Conservation (phyloP, 2,329 filamentous ascomycete species). For the Ophiostoma tasmaniense region DNA sequence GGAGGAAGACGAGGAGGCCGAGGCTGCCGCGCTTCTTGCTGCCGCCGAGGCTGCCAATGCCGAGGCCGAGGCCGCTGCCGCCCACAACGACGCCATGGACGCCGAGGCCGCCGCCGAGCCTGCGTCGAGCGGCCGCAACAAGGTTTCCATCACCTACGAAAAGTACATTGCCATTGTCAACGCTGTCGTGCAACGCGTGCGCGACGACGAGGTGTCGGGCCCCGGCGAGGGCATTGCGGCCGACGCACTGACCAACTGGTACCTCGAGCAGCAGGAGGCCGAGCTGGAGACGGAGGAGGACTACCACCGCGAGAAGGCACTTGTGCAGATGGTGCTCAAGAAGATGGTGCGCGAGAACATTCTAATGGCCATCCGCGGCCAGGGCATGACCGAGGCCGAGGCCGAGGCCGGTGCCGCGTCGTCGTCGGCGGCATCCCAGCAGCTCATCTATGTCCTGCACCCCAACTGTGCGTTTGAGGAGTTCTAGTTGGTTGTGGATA, state of each 20-base stretch:
- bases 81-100: conserved; percentile 32
- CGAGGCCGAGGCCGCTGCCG: conserved; percentile 34
- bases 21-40: conserved; percentile 10
- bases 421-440: conserved; percentile 25
- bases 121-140: conserved; percentile 32
- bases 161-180: conserved; percentile 91
- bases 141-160: conserved; percentile 89
- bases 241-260: conserved; percentile 77
- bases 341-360: conserved; percentile 95
- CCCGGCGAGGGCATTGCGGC: conserved; percentile 77
- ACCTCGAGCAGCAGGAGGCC: conserved; percentile 81
- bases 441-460: conserved; percentile 78
- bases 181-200: conserved; percentile 70
- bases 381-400: conserved; percentile 44
- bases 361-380: conserved; percentile 66
- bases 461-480: conserved; percentile 85
- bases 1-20: conserved; percentile 57
- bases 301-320: conserved; percentile 61
- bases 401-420: conserved; percentile 10
- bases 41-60: conserved; percentile 34
- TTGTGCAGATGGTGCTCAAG: conserved; percentile 81
- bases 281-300: conserved; percentile 76
- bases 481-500: conserved; percentile 25
- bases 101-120: neutral
- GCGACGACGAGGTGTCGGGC: conserved; percentile 64